Evolutionary conservation across 345 rosid species (phyloP).

Genomic region (Eucalyptus polybractea): DNA sequence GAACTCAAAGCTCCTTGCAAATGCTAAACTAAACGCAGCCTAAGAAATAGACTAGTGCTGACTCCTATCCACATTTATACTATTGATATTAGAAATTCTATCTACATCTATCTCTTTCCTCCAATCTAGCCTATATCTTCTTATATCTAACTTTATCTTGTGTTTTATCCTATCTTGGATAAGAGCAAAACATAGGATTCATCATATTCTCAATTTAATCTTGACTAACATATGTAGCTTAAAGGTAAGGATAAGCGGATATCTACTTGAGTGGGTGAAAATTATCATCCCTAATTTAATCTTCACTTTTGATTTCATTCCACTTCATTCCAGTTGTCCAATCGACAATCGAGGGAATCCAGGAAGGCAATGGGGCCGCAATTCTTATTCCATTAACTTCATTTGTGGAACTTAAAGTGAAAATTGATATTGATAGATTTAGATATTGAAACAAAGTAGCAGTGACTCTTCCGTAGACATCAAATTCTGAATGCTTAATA

Average conservation of each 20-base stretch:
- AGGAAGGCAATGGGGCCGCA: neutral
- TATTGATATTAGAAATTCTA: neutral
- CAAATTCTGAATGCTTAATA: neutral
- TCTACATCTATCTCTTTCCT: neutral
- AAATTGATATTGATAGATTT: neutral
- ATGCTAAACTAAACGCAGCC: accelerated
- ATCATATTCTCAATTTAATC: too few relatives aligned
- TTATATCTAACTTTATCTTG: neutral
- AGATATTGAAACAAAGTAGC: neutral
- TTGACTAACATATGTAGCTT: neutral
- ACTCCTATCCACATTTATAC: too few relatives aligned
- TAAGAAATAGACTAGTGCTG: neutral
- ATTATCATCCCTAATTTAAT: neutral
- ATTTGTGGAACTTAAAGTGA: accelerated
- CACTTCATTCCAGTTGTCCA: neutral
- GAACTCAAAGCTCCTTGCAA: too few relatives aligned
- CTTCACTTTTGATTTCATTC: neutral
- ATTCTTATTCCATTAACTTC: neutral
- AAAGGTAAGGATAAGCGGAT: neutral
- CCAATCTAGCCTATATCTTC: neutral
- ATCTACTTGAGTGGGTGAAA: neutral
- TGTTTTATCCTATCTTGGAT: neutral
- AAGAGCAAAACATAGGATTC: neutral
- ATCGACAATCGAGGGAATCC: neutral
- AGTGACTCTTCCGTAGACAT: neutral